phyloP scores from a whole-genome alignment of 2,329 filamentous ascomycete species.

The Stachybotrys chlorohalonatus region DNA sequence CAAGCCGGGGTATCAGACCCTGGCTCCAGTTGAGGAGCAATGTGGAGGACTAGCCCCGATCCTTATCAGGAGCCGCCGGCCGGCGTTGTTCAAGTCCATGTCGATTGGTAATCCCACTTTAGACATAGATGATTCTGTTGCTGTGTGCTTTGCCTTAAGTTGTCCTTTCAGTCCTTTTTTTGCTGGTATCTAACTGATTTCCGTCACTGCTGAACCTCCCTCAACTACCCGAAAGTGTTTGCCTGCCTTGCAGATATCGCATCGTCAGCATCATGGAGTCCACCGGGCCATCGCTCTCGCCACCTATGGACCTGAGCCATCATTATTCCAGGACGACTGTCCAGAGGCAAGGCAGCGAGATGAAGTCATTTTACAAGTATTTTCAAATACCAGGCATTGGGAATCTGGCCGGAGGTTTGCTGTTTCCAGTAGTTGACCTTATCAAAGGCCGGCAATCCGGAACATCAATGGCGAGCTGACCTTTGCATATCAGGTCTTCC shows the following conservation, averaged over 20 bases:
- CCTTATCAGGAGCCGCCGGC: too few species aligned
- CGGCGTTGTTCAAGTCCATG: too few species aligned
- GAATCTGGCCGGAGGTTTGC: constrained; percentile 53
- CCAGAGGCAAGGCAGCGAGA: constrained; percentile 51
- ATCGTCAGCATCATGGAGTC: background rate
- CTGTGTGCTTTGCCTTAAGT: too few species aligned
- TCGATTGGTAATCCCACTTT: too few species aligned
- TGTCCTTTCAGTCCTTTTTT: too few species aligned
- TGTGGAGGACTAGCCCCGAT: too few species aligned
- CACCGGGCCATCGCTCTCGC: constrained; percentile 6
- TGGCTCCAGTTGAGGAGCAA: too few species aligned
- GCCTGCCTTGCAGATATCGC: background rate
- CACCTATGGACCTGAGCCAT: constrained; percentile 68
- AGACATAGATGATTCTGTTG: too few species aligned
- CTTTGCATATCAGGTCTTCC: constrained; percentile 54
- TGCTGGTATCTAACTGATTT: too few species aligned
- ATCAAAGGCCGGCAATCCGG: background rate
- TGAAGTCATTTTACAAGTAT: constrained; percentile 84
- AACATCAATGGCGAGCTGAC: background rate
- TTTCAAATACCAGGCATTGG: constrained; percentile 57
- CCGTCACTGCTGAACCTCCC: too few species aligned
- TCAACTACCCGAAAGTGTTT: too few species aligned
- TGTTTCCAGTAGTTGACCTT: background rate
- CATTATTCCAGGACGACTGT: constrained; percentile 65
- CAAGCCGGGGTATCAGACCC: too few species aligned